These are phyloP conservation scores for Russula sp. DNA, from an alignment of 768 basidiomycete species.

Conservation along the genomic window DNA sequence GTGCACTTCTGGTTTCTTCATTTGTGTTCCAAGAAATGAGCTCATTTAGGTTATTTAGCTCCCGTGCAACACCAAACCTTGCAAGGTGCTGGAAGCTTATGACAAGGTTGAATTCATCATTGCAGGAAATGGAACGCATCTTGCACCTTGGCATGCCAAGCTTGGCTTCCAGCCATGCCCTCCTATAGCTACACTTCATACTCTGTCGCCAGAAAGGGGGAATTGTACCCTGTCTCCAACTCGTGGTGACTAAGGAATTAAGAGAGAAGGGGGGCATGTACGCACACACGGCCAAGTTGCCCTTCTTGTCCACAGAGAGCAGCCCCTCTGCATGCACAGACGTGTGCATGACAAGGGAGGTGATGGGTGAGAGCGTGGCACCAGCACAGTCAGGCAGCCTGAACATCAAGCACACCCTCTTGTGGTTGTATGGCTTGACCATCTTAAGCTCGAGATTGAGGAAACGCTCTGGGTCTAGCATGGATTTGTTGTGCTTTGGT, in stretches of 20 bases:
- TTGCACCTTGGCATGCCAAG: slow-evolving; percentile 83
- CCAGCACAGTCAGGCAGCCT: too few species aligned
- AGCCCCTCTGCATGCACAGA: too few species aligned
- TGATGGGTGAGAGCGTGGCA: too few species aligned
- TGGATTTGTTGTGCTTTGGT: too few species aligned
- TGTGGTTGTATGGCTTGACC: too few species aligned
- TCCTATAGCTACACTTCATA: slow-evolving; percentile 69
- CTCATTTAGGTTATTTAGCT: slow-evolving; percentile 34
- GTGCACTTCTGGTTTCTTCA: slow-evolving; percentile 33
- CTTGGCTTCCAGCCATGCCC: slow-evolving; percentile 68
- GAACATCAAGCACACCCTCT: too few species aligned
- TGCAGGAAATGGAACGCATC: slow-evolving; percentile 77
- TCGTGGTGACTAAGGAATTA: slow-evolving; percentile 64
- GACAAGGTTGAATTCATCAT: slow-evolving; percentile 57
- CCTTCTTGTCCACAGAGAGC: too few species aligned
- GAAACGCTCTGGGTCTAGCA: too few species aligned
- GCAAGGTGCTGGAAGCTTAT: slow-evolving; percentile 78
- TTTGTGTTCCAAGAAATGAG: slow-evolving; percentile 30
- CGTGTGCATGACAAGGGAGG: too few species aligned
- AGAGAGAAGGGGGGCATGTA: too few species aligned
- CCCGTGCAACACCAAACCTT: slow-evolving; percentile 50
- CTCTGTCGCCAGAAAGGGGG: slow-evolving; percentile 82
- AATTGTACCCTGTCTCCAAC: slow-evolving; percentile 59
- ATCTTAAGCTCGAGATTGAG: too few species aligned
- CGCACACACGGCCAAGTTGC: too few species aligned